Evolutionary conservation across 2,329 filamentous ascomycete genomes (phyloP).

Genomic region (Phyllosticta paracitricarpa): DNA sequence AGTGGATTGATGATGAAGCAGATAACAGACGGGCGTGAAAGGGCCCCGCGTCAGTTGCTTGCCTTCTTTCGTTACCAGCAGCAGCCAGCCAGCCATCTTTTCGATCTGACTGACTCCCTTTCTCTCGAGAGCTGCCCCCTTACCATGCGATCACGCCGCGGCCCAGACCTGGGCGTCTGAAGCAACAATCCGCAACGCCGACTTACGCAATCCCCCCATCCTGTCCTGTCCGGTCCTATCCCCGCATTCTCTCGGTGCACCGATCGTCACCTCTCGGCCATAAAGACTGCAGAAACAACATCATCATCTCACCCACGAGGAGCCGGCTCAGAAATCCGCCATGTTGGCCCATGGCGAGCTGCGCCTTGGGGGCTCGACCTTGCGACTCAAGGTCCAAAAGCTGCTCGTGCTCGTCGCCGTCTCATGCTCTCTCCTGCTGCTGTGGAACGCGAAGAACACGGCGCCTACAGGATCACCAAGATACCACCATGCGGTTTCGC

Average conservation of each 20-base stretch:
- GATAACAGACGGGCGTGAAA: background rate
- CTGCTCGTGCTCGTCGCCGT: background rate
- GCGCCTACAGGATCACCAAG: background rate
- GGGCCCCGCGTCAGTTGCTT: background rate
- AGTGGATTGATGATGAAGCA: background rate
- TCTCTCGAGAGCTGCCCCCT: background rate
- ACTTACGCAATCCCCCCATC: background rate
- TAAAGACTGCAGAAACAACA: background rate
- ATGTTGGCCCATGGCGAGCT: background rate
- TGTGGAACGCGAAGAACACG: conserved; percentile 3
- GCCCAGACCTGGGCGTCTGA: background rate
- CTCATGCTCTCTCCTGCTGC: conserved; percentile 4
- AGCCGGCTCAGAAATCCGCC: background rate
- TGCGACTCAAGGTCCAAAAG: conserved; percentile 5
- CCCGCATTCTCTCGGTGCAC: background rate
- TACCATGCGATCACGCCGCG: background rate
- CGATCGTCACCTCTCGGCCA: background rate
- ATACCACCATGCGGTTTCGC: background rate
- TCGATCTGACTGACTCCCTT: background rate
- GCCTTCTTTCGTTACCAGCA: background rate
- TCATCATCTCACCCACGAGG: background rate
- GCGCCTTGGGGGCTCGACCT: background rate
- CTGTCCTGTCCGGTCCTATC: background rate
- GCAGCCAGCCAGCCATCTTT: background rate
- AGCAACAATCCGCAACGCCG: background rate